Base-by-base conservation (phyloP, 805 yeast species). In the Sugiyamaella mastotermitis region DNA sequence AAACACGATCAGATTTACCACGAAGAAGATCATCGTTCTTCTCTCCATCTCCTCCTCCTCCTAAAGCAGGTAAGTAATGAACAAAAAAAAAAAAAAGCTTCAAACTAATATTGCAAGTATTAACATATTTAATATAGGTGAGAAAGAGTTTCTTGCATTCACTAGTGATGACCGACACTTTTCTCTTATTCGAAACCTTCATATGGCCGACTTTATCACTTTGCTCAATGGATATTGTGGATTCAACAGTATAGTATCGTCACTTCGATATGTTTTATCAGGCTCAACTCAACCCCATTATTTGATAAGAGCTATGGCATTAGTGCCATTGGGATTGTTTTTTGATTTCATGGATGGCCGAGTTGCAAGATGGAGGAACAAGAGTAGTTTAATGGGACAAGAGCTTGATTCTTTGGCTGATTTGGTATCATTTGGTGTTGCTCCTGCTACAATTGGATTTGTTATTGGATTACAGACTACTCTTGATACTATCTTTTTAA, bases 331-430 rank as follows among this genome's bases (percentile, higher is more conserved):
- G 49, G 98, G 98, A 4, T 74, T 90, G 55, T 86, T 92, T 58
- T 90, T 90, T 60, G 98, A 90, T 61, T 87, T 92, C 59, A 83
- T 92, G 59, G 98, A 92, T 59, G 98, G 98, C 24, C 78, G 94
- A 53, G 98, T 90, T 5, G 98, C 98, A 3, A 75, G 98, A 56
- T 73, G 92, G 65, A 76, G 96, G 64, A 83, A 87, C 59, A 86
- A 88, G 65, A 76, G 94, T 2, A 81, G 94, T 9, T 71, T 92
- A 39, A 84, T 92, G 83, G 98, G 98, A 44, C 97, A 92, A 63
- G 98, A 92, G 65, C 74, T 92, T 53, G 98, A 92, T 58, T 88
- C 97, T 1, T 72, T 92, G 52, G 98, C 98, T 16, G 98, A 92
- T 63, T 74, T 92, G 53, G 75, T 90, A 25, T 84, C 95, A 9